Conservation (phyloP, 176 grass and related monocot genomes). For the Zea luxurians region DNA sequence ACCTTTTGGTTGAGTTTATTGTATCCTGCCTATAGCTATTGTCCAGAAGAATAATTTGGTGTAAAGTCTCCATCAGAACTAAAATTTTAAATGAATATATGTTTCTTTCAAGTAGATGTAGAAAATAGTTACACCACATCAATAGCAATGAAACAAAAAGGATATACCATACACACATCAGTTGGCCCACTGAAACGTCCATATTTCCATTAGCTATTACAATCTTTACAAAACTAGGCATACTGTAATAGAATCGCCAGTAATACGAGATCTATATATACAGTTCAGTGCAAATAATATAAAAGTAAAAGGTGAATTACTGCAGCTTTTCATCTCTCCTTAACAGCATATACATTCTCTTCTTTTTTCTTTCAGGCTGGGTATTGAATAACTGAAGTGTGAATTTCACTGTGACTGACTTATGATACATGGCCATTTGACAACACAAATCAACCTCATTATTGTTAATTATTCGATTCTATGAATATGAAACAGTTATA, state of each 20-base stretch:
- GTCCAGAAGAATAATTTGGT: conserved; percentile 30
- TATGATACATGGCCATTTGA: background rate
- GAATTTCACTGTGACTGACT: background rate
- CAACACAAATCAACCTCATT: background rate
- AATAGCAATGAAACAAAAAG: background rate
- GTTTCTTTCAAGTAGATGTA: background rate
- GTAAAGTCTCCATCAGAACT: background rate
- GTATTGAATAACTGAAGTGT: background rate
- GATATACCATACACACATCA: background rate
- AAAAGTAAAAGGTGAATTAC: background rate
- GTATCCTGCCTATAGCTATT: background rate
- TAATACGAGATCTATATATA: background rate
- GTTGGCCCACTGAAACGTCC: background rate
- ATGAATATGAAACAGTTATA: background rate
- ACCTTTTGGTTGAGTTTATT: background rate
- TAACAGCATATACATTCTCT: background rate
- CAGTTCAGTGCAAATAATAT: conserved; percentile 9
- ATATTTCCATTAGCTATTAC: background rate
- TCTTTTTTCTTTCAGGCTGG: background rate
- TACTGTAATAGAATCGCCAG: background rate
- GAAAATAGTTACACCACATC: background rate
- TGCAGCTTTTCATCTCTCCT: background rate
- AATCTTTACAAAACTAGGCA: background rate
- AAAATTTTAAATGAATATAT: conserved; percentile 3
- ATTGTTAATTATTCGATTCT: background rate